Evolutionary conservation across 148 eudicot genomes (phyloP).

Genomic region (Drosera capensis): DNA sequence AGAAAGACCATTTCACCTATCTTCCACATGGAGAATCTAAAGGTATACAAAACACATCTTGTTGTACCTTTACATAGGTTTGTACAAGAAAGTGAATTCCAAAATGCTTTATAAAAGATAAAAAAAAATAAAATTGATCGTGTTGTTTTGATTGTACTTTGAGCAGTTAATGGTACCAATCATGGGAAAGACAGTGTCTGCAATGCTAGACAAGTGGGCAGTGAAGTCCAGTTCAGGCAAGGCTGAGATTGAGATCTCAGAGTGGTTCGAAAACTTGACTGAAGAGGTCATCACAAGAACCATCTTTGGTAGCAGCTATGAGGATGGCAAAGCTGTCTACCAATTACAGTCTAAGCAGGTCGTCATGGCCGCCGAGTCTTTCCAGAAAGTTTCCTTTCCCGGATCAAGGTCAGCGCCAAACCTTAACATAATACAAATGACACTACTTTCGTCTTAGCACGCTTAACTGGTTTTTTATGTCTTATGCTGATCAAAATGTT

Average conservation of each 20-base stretch:
- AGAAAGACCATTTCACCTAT: constrained; percentile 56
- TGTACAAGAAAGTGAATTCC: neutral
- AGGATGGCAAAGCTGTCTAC: constrained; percentile 41
- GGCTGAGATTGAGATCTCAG: constrained; percentile 49
- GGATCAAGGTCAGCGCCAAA: constrained; percentile 50
- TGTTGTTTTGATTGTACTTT: neutral
- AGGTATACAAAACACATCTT: constrained; percentile 27
- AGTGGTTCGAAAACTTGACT: constrained; percentile 36
- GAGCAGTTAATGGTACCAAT: constrained; percentile 53
- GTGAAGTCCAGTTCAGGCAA: constrained; percentile 25
- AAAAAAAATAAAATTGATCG: neutral
- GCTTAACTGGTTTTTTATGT: no score
- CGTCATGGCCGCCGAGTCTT: constrained; percentile 31
- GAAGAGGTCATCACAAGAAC: constrained; percentile 43
- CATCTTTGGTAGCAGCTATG: constrained; percentile 43
- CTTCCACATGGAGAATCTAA: constrained; percentile 59
- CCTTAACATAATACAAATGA: no score
- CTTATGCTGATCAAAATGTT: no score
- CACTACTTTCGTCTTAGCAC: neutral
- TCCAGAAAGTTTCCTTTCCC: constrained; percentile 39
- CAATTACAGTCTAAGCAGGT: constrained; percentile 45
- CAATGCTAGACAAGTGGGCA: constrained; percentile 49
- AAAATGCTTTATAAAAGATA: neutral
- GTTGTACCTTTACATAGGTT: neutral
- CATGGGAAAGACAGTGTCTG: constrained; percentile 36